A percentile compares a stretch with the other conserved stretches of the same genome.
phyloP scores from a whole-genome alignment of 257 asterid species.

The Solanum tarapatanum region DNA sequence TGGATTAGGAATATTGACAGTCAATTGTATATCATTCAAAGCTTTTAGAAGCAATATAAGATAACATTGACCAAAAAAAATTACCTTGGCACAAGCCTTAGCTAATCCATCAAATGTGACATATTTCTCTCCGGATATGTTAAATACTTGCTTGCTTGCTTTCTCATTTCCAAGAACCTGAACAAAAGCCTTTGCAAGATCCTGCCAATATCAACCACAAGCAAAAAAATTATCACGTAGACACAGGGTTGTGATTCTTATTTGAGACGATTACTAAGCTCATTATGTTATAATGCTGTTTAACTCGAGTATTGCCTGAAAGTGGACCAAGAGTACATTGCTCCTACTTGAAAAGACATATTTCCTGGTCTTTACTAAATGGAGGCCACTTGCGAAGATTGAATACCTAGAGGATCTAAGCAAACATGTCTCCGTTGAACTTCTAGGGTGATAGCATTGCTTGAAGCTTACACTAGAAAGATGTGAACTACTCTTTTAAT shows the following conservation, averaged over 20 bases:
- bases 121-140: slow-evolving; percentile 89
- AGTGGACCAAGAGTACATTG: not conserved
- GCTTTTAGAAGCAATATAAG: not conserved
- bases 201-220: slow-evolving; percentile 33
- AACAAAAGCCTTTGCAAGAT: slow-evolving; percentile 74
- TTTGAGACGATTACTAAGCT: not conserved
- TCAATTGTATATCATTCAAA: not conserved
- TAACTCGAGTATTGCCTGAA: not conserved
- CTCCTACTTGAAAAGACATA: not conserved
- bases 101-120: slow-evolving; percentile 97
- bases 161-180: slow-evolving; percentile 87
- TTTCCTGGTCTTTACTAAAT: not conserved
- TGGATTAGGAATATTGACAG: slow-evolving; percentile 10
- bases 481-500: not conserved
- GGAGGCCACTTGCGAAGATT: not conserved
- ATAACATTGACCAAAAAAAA: not conserved
- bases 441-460: not conserved
- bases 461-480: not conserved
- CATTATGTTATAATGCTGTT: not conserved
- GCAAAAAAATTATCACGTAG: not conserved
- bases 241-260: not conserved
- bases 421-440: not conserved
- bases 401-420: not conserved
- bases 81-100: slow-evolving; percentile 90
- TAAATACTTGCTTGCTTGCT: slow-evolving; percentile 79